These are phyloP conservation scores for Phialophora chinensis DNA, from an alignment of 2,329 filamentous ascomycete genomes.

Conservation along the genomic window DNA sequence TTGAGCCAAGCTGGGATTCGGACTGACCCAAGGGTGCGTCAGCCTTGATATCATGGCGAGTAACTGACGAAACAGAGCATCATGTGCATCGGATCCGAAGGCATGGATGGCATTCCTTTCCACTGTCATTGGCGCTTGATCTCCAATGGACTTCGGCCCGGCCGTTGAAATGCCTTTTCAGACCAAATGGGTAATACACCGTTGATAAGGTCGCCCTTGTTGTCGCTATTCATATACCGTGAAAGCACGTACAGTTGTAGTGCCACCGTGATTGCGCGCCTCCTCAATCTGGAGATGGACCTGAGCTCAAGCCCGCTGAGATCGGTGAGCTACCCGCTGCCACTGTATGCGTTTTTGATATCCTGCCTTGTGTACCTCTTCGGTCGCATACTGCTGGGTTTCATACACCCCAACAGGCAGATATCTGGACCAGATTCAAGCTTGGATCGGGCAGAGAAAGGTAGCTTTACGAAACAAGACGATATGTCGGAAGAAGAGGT, in stretches of 20 bases:
- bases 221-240: slow-evolving; percentile 15
- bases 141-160: neutral
- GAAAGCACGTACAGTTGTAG: neutral
- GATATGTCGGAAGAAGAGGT: slow-evolving; percentile 44
- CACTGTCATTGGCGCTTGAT: slow-evolving; percentile 9
- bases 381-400: slow-evolving; percentile 21
- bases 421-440: slow-evolving; percentile 13
- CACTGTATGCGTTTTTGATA: slow-evolving; percentile 24
- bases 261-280: neutral
- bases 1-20: slow-evolving; percentile 26
- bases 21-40: slow-evolving; percentile 18
- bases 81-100: slow-evolving; percentile 23
- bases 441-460: slow-evolving; percentile 32
- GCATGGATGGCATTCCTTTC: neutral
- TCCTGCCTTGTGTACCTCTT: slow-evolving; percentile 30
- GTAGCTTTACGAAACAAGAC: slow-evolving; percentile 25
- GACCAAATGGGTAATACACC: slow-evolving; percentile 7
- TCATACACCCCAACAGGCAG: slow-evolving; percentile 11
- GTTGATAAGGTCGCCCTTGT: slow-evolving; percentile 8
- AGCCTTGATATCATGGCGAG: slow-evolving; percentile 28
- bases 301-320: neutral
- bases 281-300: slow-evolving; percentile 14
- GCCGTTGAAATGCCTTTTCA: slow-evolving; percentile 7
- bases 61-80: slow-evolving; percentile 17
- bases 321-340: slow-evolving; percentile 18